Evolutionary conservation across 164 flowering plant genomes (phyloP), one percentile per base, ranked within the genome.

Genomic region (Stephania japonica): DNA sequence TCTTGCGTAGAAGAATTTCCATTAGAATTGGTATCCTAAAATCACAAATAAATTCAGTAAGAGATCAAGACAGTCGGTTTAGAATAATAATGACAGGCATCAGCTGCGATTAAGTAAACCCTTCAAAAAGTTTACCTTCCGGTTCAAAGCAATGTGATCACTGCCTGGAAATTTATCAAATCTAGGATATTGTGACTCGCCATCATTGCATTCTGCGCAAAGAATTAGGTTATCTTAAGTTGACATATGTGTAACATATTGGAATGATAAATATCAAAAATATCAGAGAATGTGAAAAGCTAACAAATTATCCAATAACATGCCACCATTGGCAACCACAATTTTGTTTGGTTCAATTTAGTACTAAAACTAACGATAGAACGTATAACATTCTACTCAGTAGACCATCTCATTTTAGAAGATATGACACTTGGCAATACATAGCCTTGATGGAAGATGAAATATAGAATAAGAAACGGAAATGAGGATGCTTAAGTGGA

Each of bases 111-210:
- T 47, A 9, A 47, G 53, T 47, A 47, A 16, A 47, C 53, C 53
- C 1, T 47, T 47, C 53, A 9, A 47, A 47, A 47, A 23, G 23
- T 74, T 73, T 69, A 91, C 96, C 89, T 89, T 84, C 47, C 76
- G 82, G 78, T 79, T 84, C 61, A 76, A 71, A 50, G 86, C 81
- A 78, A 67, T 85, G 83, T 82, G 82, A 76, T 87, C 90, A 42
- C 89, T 77, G 56, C 90, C 85, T 10, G 97, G 97, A 75, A 89
- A 50, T 61, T 89, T 32, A 32, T 4, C 88, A 38, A 90, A 80
- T 65, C 80, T 86, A 65, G 94, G 93, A 86, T 87, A 85, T 72
- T 80, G 85, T 71, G 96, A 87, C 25, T 84, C 86, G 68, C 93
- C 87, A 68, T 81, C 86, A 69, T 77, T 81, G 83, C 85, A 84